These are phyloP conservation scores for Picochlorum sp. DNA, from an alignment of 139 green algal genomes.

Conservation along the genomic window DNA sequence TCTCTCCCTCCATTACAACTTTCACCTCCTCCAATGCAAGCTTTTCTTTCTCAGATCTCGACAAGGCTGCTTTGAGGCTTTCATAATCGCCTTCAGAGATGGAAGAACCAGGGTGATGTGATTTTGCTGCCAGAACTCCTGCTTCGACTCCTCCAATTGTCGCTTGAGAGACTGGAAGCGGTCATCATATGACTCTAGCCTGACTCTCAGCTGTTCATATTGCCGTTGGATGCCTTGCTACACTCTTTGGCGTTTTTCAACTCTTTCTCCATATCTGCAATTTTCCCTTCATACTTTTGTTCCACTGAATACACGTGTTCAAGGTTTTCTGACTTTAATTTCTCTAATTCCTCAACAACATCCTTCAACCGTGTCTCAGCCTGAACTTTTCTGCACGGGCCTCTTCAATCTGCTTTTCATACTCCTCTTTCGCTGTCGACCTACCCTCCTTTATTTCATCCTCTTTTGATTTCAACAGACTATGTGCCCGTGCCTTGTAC, in stretches of 20 bases:
- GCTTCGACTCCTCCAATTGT: slow-evolving; percentile 3
- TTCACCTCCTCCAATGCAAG: background rate
- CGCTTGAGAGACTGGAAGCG: slow-evolving; percentile 11
- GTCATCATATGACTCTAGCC: slow-evolving; percentile 34
- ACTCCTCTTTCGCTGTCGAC: background rate
- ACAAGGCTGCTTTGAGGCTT: background rate
- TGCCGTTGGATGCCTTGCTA: slow-evolving; percentile 19
- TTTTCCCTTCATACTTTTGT: slow-evolving; percentile 8
- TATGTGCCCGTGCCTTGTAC: slow-evolving; percentile 47
- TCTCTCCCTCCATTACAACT: slow-evolving; percentile 1
- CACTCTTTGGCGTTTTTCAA: slow-evolving; percentile 6
- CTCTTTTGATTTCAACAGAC: slow-evolving; percentile 39
- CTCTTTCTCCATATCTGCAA: slow-evolving; percentile 8
- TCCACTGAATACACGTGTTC: background rate
- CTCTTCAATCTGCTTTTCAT: slow-evolving; percentile 14
- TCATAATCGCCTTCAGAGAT: slow-evolving; percentile 16
- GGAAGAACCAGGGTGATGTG: slow-evolving; percentile 5
- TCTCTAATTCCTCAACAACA: slow-evolving; percentile 3
- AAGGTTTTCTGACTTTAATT: background rate
- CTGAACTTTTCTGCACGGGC: slow-evolving; percentile 7
- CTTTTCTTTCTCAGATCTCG: background rate
- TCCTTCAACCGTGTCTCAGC: background rate
- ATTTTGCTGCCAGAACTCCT: background rate
- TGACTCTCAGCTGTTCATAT: slow-evolving; percentile 26
- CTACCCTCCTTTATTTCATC: slow-evolving; percentile 20